phyloP scores from a whole-genome alignment of 2,329 filamentous ascomycete species.

The Epicoccum sorghinum region DNA sequence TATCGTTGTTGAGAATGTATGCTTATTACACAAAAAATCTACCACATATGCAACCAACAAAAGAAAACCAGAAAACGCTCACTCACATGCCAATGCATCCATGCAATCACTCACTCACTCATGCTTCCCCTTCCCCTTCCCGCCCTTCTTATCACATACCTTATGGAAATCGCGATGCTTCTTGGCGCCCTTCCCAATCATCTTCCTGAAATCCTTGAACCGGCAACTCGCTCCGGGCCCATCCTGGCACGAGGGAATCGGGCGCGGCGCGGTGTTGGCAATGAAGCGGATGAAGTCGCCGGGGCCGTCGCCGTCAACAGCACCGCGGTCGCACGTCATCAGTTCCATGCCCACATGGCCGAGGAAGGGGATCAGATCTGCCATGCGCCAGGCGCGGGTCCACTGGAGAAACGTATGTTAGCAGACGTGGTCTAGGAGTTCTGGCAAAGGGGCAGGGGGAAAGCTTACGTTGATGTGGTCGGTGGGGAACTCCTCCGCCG shows the following conservation, averaged over 20 bases:
- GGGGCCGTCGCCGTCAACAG: constrained; percentile 51
- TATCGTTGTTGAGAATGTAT: too few species aligned
- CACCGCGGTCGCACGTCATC: constrained; percentile 61
- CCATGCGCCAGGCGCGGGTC: constrained; percentile 67
- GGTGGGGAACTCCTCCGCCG: constrained; percentile 65
- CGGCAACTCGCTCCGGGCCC: constrained; percentile 59
- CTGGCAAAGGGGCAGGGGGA: not conserved
- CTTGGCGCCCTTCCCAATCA: constrained; percentile 50
- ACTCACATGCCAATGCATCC: not conserved
- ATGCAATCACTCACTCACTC: not conserved
- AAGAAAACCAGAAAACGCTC: not conserved
- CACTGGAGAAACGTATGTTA: constrained; percentile 36
- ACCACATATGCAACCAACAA: too few species aligned
- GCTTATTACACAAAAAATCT: too few species aligned
- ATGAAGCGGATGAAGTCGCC: constrained; percentile 60
- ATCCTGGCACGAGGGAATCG: constrained; percentile 54
- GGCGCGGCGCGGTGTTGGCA: constrained; percentile 58
- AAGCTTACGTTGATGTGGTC: constrained; percentile 57
- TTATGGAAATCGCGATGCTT: constrained; percentile 37
- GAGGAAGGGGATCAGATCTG: constrained; percentile 67
- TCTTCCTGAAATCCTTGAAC: constrained; percentile 50
- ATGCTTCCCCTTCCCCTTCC: constrained; percentile 14
- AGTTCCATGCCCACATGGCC: constrained; percentile 70
- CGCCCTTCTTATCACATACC: constrained; percentile 35
- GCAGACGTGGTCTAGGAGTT: not conserved